These are phyloP conservation scores for Dactylellina leptospora DNA, from an alignment of 2,329 filamentous ascomycete species.

Conservation along the genomic window DNA sequence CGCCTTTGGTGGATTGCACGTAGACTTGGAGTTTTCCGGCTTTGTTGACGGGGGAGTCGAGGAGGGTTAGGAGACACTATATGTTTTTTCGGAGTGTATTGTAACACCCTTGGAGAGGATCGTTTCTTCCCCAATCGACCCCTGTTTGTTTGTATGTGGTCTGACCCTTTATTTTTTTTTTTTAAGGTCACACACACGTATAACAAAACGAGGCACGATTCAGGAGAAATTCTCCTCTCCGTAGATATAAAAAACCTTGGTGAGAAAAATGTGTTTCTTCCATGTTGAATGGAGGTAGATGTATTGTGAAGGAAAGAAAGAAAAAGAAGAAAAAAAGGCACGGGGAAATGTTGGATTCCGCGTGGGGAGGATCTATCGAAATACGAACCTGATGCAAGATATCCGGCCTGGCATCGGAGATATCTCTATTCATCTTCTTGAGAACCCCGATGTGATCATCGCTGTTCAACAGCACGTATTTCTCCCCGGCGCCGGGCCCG, in stretches of 20 bases:
- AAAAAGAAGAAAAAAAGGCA: conserved; percentile 9
- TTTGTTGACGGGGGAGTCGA: conserved; percentile 99
- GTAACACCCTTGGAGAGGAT: too few relatives aligned
- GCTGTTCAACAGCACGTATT: conserved; percentile 97
- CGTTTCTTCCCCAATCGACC: neutral
- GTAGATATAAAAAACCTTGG: neutral
- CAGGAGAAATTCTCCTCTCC: too few relatives aligned
- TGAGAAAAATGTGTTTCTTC: conserved; percentile 40
- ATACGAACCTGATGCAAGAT: conserved; percentile 93
- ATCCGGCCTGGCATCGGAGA: conserved; percentile 95
- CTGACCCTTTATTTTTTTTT: conserved; percentile 5
- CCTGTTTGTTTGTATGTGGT: neutral
- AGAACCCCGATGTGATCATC: conserved; percentile 99
- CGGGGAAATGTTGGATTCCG: conserved; percentile 50
- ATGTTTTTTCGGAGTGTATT: conserved; percentile 50
- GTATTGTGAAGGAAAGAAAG: too few relatives aligned
- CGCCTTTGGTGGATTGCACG: conserved; percentile 96
- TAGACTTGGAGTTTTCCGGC: conserved; percentile 97
- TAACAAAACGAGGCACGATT: too few relatives aligned
- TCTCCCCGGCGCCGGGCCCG: conserved; percentile 79
- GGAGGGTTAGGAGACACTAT: conserved; percentile 93
- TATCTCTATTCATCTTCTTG: conserved; percentile 99
- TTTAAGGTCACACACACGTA: too few relatives aligned
- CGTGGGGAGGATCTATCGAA: conserved; percentile 38
- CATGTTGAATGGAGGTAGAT: conserved; percentile 53